Conservation (phyloP, 2,329 filamentous ascomycete genomes). For the Dothistroma pini region DNA sequence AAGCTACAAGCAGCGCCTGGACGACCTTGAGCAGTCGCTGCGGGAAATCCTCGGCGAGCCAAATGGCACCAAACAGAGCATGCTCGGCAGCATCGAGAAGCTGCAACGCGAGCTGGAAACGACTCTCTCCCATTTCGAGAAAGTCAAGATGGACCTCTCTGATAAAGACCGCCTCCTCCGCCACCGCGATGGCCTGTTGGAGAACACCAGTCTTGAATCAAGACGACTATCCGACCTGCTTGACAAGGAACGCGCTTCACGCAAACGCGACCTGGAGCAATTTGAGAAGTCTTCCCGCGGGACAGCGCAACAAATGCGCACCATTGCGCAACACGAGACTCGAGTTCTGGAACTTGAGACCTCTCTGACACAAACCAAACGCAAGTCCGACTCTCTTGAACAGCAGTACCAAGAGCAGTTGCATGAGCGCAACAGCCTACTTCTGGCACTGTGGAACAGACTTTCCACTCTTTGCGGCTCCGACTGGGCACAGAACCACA, state of each 20-base stretch:
- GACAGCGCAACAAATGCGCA: constrained; percentile 80
- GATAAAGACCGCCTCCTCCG: constrained; percentile 90
- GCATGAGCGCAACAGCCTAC: constrained; percentile 79
- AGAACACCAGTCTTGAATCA: constrained; percentile 82
- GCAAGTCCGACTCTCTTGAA: constrained; percentile 72
- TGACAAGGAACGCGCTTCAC: constrained; percentile 81
- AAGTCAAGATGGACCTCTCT: constrained; percentile 69
- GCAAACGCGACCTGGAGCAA: constrained; percentile 80
- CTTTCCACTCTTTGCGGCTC: constrained; percentile 80
- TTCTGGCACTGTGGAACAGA: constrained; percentile 86
- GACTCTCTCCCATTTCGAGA: constrained; percentile 77
- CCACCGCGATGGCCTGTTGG: constrained; percentile 81
- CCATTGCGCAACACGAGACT: constrained; percentile 77
- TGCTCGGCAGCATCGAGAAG: constrained; percentile 79
- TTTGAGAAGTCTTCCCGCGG: constrained; percentile 87
- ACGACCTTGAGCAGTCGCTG: constrained; percentile 85
- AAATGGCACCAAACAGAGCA: constrained; percentile 76
- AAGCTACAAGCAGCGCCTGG: constrained; percentile 85
- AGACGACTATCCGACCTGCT: constrained; percentile 81
- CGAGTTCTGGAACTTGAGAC: constrained; percentile 83
- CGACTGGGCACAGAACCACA: constrained; percentile 89
- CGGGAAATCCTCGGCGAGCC: constrained; percentile 83
- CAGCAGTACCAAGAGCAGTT: constrained; percentile 81
- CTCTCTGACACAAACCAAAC: constrained; percentile 71
- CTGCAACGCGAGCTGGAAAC: constrained; percentile 84